Conservation (phyloP, 2,329 filamentous ascomycete species). For the Colletotrichum sp. region DNA sequence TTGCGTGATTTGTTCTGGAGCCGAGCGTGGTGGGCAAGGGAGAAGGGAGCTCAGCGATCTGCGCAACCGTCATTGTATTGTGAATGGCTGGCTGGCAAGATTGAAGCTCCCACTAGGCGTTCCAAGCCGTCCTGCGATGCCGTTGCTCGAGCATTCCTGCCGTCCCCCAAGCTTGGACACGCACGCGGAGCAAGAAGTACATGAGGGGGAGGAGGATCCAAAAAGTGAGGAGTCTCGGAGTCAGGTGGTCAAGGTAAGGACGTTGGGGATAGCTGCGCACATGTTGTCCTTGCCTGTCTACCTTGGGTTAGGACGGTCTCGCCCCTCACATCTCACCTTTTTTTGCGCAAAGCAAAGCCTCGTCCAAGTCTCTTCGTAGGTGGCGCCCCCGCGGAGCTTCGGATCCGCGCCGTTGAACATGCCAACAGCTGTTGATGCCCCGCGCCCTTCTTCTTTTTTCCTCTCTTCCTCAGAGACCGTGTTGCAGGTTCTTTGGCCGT, state of each 20-base stretch:
- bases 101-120: neutral
- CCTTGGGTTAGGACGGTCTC: neutral
- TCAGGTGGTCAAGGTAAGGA: neutral
- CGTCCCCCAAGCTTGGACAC: neutral
- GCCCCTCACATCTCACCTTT: neutral
- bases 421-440: neutral
- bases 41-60: neutral
- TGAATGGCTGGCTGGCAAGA: neutral
- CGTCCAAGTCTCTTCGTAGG: neutral
- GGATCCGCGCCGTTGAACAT: slow-evolving; percentile 9
- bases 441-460: neutral
- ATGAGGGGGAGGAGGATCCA: neutral
- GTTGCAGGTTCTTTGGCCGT: neutral
- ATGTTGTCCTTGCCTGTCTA: neutral
- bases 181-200: neutral
- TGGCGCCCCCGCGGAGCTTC: neutral
- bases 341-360: neutral
- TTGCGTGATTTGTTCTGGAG: neutral
- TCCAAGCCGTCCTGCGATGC: neutral
- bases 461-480: neutral
- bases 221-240: neutral
- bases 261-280: neutral
- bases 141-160: slow-evolving; percentile 9
- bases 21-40: neutral
- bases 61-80: neutral